Evolutionary conservation across 2,329 filamentous ascomycete genomes (phyloP).

Genomic region (Exserohilum rostratum): DNA sequence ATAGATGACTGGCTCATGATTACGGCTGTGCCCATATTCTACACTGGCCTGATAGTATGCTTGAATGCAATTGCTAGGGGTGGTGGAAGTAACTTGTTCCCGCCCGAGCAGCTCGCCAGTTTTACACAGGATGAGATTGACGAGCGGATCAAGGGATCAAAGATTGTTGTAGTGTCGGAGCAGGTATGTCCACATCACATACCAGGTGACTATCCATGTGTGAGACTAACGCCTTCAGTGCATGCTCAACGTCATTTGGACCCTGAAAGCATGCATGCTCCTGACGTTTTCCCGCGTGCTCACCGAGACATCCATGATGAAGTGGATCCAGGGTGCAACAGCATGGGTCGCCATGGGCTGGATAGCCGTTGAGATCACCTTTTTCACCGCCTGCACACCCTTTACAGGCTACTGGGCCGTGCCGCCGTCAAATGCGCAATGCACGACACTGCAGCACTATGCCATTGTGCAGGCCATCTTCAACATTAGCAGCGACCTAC

Average conservation of each 20-base stretch:
- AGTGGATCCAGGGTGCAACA: slow-evolving; percentile 56
- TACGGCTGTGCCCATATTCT: slow-evolving; percentile 18
- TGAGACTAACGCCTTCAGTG: slow-evolving; percentile 54
- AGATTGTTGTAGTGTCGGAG: slow-evolving; percentile 54
- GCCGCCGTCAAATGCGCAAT: slow-evolving; percentile 61
- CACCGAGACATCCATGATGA: slow-evolving; percentile 53
- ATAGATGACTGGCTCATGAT: slow-evolving; percentile 34
- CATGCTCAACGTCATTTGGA: slow-evolving; percentile 66
- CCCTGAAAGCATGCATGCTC: slow-evolving; percentile 63
- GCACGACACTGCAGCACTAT: slow-evolving; percentile 62
- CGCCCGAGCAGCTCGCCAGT: slow-evolving; percentile 43
- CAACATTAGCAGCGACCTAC: slow-evolving; percentile 65
- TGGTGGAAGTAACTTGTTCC: slow-evolving; percentile 53
- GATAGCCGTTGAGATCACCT: slow-evolving; percentile 61
- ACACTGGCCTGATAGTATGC: slow-evolving; percentile 51
- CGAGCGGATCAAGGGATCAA: slow-evolving; percentile 53
- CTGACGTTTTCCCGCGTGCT: slow-evolving; percentile 64
- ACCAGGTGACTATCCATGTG: too few relatives aligned
- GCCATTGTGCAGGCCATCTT: slow-evolving; percentile 64
- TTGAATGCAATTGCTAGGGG: slow-evolving; percentile 51
- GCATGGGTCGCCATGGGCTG: slow-evolving; percentile 57
- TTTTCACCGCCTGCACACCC: slow-evolving; percentile 60
- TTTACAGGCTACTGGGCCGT: slow-evolving; percentile 65
- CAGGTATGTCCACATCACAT: slow-evolving; percentile 38
- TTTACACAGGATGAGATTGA: slow-evolving; percentile 49